phyloP scores from a whole-genome alignment of 345 rosid genomes.

The Citrus sp. region DNA sequence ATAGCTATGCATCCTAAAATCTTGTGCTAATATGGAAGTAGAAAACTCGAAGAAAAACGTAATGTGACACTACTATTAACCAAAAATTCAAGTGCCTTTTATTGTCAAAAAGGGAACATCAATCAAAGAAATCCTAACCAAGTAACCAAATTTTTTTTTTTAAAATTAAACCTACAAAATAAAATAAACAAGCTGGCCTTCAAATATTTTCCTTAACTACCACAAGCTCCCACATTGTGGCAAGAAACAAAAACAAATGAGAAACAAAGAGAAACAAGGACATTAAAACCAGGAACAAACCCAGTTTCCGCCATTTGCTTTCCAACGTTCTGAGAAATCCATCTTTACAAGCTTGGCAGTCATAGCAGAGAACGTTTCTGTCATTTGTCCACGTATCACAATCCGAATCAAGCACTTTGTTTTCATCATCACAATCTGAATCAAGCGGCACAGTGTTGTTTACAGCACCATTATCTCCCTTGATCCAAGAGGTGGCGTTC shows the following conservation, averaged over 20 bases:
- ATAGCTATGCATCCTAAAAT: no score
- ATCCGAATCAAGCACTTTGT: conserved; percentile 19
- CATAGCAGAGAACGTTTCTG: conserved; percentile 43
- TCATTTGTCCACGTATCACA: conserved; percentile 61
- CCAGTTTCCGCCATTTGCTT: conserved; percentile 72
- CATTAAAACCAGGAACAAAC: conserved; percentile 55
- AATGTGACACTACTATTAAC: neutral
- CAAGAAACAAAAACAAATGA: conserved; percentile 54
- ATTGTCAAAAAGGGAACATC: neutral
- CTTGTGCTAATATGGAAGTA: no score
- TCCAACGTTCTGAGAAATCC: conserved; percentile 49
- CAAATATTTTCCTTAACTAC: conserved; percentile 1
- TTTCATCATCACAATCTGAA: conserved; percentile 38
- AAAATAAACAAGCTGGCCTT: neutral
- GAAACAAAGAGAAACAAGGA: conserved; percentile 48
- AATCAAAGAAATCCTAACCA: neutral
- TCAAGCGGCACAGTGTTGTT: neutral
- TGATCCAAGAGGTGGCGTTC: conserved; percentile 63
- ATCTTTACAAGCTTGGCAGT: conserved; percentile 51
- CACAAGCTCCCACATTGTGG: conserved; percentile 52
- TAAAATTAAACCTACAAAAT: neutral
- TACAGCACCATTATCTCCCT: conserved; percentile 16
- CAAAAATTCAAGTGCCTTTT: neutral
- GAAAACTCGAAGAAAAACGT: neutral
- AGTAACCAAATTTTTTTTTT: neutral